Conservation (phyloP, 2,329 filamentous ascomycete species). For the Cladorrhinum sp. region DNA sequence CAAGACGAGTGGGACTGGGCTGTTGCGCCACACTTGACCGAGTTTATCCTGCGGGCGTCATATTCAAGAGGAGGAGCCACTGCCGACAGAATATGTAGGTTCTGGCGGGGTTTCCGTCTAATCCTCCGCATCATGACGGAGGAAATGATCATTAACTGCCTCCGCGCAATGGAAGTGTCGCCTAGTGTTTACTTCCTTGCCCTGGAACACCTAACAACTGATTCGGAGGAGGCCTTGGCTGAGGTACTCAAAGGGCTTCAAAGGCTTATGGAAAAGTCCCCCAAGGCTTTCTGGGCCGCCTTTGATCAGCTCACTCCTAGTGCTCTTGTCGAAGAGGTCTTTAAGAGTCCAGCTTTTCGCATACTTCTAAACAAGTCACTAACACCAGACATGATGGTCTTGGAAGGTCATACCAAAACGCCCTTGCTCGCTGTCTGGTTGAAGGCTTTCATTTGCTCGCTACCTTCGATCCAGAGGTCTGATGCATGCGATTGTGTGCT, state of each 20-base stretch:
- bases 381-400: slow-evolving; percentile 48
- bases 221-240: slow-evolving; percentile 58
- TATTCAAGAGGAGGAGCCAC: slow-evolving; percentile 42
- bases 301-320: slow-evolving; percentile 77
- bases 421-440: slow-evolving; percentile 76
- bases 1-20: slow-evolving; percentile 83
- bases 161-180: slow-evolving; percentile 76
- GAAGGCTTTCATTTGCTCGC: slow-evolving; percentile 70
- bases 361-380: slow-evolving; percentile 61
- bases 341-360: slow-evolving; percentile 66
- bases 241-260: slow-evolving; percentile 69
- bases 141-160: slow-evolving; percentile 70
- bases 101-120: slow-evolving; percentile 75
- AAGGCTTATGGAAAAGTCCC: slow-evolving; percentile 69
- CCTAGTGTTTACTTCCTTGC: slow-evolving; percentile 65
- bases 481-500: slow-evolving; percentile 79
- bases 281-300: slow-evolving; percentile 83
- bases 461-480: slow-evolving; percentile 71
- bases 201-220: slow-evolving; percentile 49
- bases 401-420: slow-evolving; percentile 51
- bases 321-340: slow-evolving; percentile 79
- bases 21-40: slow-evolving; percentile 68
- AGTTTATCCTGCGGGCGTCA: slow-evolving; percentile 62
- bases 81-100: slow-evolving; percentile 56
- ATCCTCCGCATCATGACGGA: slow-evolving; percentile 73